phyloP scores from a whole-genome alignment of 169 alveolate species.

The Eimeria zaria region DNA sequence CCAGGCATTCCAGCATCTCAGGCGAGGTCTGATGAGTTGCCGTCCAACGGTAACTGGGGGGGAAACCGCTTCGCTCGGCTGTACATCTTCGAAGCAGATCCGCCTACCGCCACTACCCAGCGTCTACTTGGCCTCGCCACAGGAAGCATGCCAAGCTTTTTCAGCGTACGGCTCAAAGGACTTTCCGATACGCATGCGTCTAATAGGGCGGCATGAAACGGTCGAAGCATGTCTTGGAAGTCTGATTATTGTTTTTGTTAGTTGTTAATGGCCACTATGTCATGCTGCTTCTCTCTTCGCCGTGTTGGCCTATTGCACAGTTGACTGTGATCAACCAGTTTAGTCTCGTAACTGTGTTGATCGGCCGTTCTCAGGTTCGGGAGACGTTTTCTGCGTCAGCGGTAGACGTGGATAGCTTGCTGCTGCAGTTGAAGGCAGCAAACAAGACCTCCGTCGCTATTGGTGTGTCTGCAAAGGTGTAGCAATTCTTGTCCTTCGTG shows the following conservation, averaged over 20 bases:
- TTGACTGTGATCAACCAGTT: neutral
- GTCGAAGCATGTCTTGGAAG: neutral
- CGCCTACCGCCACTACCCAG: slow-evolving; percentile 92
- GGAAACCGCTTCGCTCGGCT: slow-evolving; percentile 82
- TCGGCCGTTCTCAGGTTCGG: slow-evolving; percentile 73
- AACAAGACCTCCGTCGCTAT: slow-evolving; percentile 86
- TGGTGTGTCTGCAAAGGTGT: slow-evolving; percentile 40
- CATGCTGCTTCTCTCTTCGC: neutral
- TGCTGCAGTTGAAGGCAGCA: slow-evolving; percentile 82
- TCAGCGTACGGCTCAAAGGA: slow-evolving; percentile 27
- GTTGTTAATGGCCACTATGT: neutral
- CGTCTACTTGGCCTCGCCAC: slow-evolving; percentile 89
- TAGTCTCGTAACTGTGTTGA: neutral
- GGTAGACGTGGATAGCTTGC: slow-evolving; percentile 90
- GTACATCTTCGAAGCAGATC: slow-evolving; percentile 87
- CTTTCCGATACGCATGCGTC: neutral
- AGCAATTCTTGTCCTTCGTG: neutral
- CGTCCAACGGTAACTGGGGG: slow-evolving; percentile 32
- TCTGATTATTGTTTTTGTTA: neutral
- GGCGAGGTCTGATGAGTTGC: neutral
- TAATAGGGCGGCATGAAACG: neutral
- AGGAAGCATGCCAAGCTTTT: slow-evolving; percentile 90
- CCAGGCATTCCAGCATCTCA: neutral
- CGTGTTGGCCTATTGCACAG: neutral
- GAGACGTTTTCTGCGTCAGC: slow-evolving; percentile 87